Evolutionary conservation across 2,329 filamentous ascomycete species (phyloP).

Genomic region (Fusarium odoratissimum): DNA sequence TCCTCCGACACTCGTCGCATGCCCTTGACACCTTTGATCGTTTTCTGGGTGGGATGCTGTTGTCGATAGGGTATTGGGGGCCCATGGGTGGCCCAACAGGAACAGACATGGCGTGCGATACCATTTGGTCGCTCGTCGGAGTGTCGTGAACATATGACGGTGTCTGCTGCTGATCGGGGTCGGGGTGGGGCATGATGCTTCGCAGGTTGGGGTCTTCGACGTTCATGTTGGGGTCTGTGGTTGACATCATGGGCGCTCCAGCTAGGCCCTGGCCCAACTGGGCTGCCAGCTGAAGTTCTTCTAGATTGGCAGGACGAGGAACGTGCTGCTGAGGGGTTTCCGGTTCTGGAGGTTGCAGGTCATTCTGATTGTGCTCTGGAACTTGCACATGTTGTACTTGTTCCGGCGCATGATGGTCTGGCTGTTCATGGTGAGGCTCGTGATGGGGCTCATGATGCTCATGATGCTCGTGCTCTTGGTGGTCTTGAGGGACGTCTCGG

Average conservation of each 20-base stretch:
- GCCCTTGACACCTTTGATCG: constrained; percentile 88
- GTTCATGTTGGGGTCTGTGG: constrained; percentile 58
- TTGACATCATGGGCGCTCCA: constrained; percentile 60
- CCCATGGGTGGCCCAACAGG: constrained; percentile 52
- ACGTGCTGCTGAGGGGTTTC: constrained; percentile 56
- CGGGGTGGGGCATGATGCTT: constrained; percentile 58
- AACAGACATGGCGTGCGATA: constrained; percentile 52
- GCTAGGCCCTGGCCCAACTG: constrained; percentile 67
- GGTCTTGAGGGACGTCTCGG: constrained; percentile 50
- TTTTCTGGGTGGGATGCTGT: constrained; percentile 76
- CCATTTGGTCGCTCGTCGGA: constrained; percentile 51
- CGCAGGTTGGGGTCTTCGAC: constrained; percentile 58
- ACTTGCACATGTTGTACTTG: constrained; percentile 46
- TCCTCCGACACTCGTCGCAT: constrained; percentile 88
- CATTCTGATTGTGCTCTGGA: constrained; percentile 47
- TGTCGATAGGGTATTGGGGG: constrained; percentile 58
- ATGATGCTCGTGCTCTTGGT: constrained; percentile 45
- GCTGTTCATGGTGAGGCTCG: constrained; percentile 36
- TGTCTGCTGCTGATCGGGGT: constrained; percentile 52
- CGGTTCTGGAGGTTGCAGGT: constrained; percentile 49
- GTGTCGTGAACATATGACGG: constrained; percentile 54
- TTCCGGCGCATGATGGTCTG: constrained; percentile 46
- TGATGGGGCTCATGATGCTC: constrained; percentile 42
- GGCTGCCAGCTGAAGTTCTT: constrained; percentile 69
- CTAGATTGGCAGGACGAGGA: constrained; percentile 59